These are phyloP conservation scores for Phoma sp. DNA, from an alignment of 2,329 filamentous ascomycete species.

Conservation along the genomic window DNA sequence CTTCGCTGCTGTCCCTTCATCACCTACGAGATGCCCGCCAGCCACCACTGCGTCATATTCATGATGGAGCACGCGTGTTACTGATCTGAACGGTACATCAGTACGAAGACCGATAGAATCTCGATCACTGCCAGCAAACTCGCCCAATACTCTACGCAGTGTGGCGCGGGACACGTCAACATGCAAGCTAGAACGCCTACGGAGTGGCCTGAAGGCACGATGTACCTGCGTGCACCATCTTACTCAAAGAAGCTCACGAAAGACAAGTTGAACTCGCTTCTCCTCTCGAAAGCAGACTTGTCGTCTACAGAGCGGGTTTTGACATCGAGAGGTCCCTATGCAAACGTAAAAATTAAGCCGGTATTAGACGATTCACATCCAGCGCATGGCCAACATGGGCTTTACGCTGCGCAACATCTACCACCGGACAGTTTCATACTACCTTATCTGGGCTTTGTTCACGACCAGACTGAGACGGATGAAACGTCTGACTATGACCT, in stretches of 20 bases:
- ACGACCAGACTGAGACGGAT: constrained; percentile 52
- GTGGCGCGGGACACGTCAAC: not conserved
- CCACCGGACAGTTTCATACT: constrained; percentile 55
- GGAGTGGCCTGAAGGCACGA: constrained; percentile 36
- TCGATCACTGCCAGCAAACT: not conserved
- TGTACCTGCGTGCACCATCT: constrained; percentile 37
- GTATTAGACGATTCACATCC: constrained; percentile 54
- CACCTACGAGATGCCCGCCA: not conserved
- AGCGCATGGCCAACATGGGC: constrained; percentile 55
- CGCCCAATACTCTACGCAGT: not conserved
- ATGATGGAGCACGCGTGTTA: not conserved
- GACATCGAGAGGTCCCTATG: constrained; percentile 37
- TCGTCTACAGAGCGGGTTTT: constrained; percentile 19
- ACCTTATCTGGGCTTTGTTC: constrained; percentile 58
- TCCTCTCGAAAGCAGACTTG: constrained; percentile 28
- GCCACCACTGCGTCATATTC: not conserved
- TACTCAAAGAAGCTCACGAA: constrained; percentile 41
- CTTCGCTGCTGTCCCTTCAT: not conserved
- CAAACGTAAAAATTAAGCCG: constrained; percentile 51
- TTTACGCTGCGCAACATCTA: constrained; percentile 55
- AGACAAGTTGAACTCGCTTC: constrained; percentile 32
- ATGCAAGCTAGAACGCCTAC: constrained; percentile 29
- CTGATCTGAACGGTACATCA: not conserved
- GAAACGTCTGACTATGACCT: constrained; percentile 58
- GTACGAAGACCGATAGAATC: not conserved